Base-by-base conservation (phyloP, 2,329 filamentous ascomycete species). In the Penicillium sp. region DNA sequence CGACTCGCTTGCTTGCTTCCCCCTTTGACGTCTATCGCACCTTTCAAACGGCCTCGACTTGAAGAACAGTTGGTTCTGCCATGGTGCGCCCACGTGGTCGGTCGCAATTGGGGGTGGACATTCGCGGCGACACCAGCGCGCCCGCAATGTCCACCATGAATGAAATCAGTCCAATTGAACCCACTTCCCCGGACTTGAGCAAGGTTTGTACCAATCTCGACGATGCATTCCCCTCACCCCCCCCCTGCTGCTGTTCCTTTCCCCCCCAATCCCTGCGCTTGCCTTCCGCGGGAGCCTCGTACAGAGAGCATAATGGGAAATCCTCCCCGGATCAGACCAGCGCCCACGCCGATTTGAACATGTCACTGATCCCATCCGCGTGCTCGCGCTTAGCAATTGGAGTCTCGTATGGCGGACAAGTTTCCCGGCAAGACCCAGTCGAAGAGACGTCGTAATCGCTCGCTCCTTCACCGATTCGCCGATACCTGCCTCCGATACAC, bases 401-500 rank as follows among this genome's bases (percentile, higher is more conserved):
- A 64, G 44, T 38, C 46, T 34, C 52, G 52, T 12, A 36, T 55
- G 13, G 12, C 55, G 26, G 63, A 67, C 24, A 69, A 67, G 47
- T 48, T 58, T 39, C 32, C 53, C 29, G 41, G 35, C 26, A 69
- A 70, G 55, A 50, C 66, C 34, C 70, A 66, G 35, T 64, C 69
- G 12, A 75, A 75, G 57, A 66, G 72, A 40, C 69, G 73, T 49
- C 73, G 70, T 54, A 66, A 60, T 32, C 69, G 72, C 40, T 73
- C 70, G 9, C 53, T 64, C 36, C 63, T 74, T 46, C 69, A 71
- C 38, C 69, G 71, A 47, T 74, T 68, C 59, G 73, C 71, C 49
- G 63, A 68, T 43, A 53, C 60, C 26, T 70, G 69, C 40, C 56
- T 73, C 42, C 70, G 68, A 48, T 79, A 83, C 62, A 84, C 81